Conservation (phyloP, 306 rosid species). For the Cicer arietinum region DNA sequence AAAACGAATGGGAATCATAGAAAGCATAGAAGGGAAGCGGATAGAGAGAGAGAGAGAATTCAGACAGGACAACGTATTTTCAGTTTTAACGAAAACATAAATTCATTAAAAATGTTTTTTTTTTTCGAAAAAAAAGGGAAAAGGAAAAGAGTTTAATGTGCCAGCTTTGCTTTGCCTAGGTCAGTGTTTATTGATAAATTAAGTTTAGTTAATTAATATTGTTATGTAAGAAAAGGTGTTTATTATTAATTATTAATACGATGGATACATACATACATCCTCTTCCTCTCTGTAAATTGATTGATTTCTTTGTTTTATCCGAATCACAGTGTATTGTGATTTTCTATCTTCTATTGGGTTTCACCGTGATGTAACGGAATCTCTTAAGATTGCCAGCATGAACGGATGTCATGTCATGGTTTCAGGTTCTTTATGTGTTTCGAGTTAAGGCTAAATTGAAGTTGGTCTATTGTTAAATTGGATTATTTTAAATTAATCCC, state of each 20-base stretch:
- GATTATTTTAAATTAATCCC: no score
- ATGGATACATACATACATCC: conserved; percentile 49
- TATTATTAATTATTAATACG: neutral
- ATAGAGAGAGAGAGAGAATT: conserved; percentile 41
- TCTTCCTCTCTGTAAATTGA: neutral
- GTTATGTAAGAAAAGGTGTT: conserved; percentile 10
- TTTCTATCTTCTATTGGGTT: conserved; percentile 28
- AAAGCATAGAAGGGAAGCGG: conserved; percentile 46
- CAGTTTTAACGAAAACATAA: conserved; percentile 7
- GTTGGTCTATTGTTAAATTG: no score
- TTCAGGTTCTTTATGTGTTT: conserved; percentile 5
- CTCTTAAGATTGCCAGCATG: conserved; percentile 43
- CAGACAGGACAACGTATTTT: conserved; percentile 29
- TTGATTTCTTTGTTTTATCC: neutral
- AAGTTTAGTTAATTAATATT: neutral
- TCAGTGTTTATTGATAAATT: neutral
- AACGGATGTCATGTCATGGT: conserved; percentile 7
- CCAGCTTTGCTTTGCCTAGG: conserved; percentile 52
- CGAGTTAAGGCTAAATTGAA: no score
- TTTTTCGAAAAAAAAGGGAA: neutral
- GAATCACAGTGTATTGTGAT: neutral
- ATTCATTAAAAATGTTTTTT: neutral
- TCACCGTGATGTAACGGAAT: conserved; percentile 63
- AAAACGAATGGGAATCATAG: conserved; percentile 67
- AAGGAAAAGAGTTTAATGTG: conserved; percentile 37